Evolutionary conservation across 2,329 filamentous ascomycete genomes (phyloP).

Genomic region (Talaromyces sp.): DNA sequence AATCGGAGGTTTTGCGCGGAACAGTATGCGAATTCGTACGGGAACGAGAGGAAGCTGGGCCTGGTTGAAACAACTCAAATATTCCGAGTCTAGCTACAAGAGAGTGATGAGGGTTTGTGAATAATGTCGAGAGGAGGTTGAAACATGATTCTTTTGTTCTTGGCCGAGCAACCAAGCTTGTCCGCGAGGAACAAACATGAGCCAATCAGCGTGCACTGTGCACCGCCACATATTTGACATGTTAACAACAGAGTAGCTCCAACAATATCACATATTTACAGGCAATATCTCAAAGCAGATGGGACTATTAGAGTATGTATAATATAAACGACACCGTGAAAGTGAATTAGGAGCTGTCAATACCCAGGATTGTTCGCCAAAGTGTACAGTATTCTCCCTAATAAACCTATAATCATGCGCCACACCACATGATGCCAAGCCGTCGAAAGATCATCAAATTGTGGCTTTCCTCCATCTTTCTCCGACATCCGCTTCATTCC

Average conservation of each 20-base stretch:
- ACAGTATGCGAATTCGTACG: background rate
- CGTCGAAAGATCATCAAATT: conserved; percentile 2
- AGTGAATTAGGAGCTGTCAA: background rate
- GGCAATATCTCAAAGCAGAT: no score
- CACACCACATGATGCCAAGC: conserved; percentile 20
- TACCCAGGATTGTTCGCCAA: background rate
- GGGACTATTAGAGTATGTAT: no score
- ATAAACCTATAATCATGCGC: background rate
- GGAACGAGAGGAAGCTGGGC: background rate
- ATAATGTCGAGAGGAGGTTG: background rate
- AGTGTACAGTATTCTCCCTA: background rate
- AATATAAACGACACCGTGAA: no score
- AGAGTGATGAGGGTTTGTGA: no score
- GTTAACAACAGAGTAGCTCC: background rate
- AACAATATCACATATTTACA: background rate
- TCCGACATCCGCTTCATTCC: conserved; percentile 2
- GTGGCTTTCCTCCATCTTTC: conserved; percentile 15
- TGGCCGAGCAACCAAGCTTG: conserved; percentile 17
- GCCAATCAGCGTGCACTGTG: background rate
- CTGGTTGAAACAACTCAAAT: background rate
- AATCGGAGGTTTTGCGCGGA: background rate
- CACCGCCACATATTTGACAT: conserved; percentile 18
- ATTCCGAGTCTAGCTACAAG: background rate
- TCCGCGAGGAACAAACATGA: background rate
- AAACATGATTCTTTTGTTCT: background rate